phyloP scores from a whole-genome alignment of 2,329 filamentous ascomycete species.

The Whalleya microplaca region DNA sequence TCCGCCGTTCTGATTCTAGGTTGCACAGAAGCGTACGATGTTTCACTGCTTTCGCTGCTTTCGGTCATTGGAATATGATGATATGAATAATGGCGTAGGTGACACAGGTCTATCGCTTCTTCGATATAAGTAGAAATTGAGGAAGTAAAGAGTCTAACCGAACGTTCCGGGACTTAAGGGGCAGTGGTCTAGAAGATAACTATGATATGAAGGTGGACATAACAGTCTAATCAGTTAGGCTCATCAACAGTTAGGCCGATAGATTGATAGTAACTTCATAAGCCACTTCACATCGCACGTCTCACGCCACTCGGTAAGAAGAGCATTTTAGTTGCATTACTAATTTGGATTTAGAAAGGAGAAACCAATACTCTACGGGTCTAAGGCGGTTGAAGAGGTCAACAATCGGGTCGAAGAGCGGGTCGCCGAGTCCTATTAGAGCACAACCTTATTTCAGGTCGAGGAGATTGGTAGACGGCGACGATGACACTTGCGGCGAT shows the following conservation, averaged over 20 bases:
- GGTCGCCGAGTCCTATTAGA: neutral
- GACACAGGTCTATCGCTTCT: neutral
- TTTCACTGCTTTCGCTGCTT: neutral
- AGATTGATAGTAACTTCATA: neutral
- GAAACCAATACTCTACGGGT: neutral
- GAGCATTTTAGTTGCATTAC: neutral
- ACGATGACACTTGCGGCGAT: neutral
- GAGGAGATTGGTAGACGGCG: neutral
- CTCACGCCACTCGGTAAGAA: neutral
- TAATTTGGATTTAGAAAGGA: neutral
- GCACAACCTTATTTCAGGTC: neutral
- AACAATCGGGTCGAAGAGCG: neutral
- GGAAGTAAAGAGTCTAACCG: neutral
- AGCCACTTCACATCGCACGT: neutral
- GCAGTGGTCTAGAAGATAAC: neutral
- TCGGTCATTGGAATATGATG: neutral
- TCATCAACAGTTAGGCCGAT: neutral
- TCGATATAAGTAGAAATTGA: neutral
- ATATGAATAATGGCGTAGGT: neutral
- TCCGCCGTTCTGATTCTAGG: neutral
- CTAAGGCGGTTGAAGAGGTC: neutral
- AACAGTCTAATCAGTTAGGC: neutral
- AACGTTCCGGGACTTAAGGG: neutral
- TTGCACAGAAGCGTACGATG: neutral
- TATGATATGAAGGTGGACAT: neutral